Evolutionary conservation across 495 filamentous ascomycete species (phyloP).

Genomic region (Chaetomium fimeti): DNA sequence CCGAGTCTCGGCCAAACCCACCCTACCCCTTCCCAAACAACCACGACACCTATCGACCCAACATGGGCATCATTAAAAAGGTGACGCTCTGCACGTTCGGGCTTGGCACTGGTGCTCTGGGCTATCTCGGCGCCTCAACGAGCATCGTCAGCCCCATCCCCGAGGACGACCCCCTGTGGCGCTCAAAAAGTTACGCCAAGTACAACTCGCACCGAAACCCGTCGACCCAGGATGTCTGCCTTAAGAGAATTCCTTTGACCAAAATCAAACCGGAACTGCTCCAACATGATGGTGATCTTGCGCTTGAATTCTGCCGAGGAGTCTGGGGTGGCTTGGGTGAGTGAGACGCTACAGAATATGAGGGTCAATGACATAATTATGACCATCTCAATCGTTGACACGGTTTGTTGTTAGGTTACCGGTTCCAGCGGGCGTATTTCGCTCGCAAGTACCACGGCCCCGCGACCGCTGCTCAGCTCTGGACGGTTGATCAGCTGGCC

Average conservation of each 20-base stretch:
- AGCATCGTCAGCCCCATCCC: conserved; percentile 48
- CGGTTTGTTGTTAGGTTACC: conserved; percentile 51
- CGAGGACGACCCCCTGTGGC: conserved; percentile 60
- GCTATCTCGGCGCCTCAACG: conserved; percentile 39
- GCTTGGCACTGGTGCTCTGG: conserved; percentile 35
- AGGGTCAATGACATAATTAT: background rate
- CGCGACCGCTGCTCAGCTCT: conserved; percentile 62
- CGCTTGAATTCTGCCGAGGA: conserved; percentile 62
- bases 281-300: conserved; percentile 58
- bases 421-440: conserved; percentile 60
- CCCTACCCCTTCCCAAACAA: background rate
- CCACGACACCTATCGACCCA: background rate
- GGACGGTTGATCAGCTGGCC: conserved; percentile 56
- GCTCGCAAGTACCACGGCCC: conserved; percentile 61
- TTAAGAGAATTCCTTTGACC: conserved; percentile 59
- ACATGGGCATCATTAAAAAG: conserved; percentile 52
- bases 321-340: conserved; percentile 65
- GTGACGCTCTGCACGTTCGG: conserved; percentile 43
- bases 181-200: conserved; percentile 51
- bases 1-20: background rate
- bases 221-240: conserved; percentile 58
- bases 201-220: conserved; percentile 64
- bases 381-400: conserved; percentile 8
- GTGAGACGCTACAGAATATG: conserved; percentile 23
- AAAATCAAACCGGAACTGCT: conserved; percentile 65